Evolutionary conservation across 2,329 filamentous ascomycete species (phyloP), one percentile per base, ranked within the genome.

Genomic region (Endoconidiophora polonica): DNA sequence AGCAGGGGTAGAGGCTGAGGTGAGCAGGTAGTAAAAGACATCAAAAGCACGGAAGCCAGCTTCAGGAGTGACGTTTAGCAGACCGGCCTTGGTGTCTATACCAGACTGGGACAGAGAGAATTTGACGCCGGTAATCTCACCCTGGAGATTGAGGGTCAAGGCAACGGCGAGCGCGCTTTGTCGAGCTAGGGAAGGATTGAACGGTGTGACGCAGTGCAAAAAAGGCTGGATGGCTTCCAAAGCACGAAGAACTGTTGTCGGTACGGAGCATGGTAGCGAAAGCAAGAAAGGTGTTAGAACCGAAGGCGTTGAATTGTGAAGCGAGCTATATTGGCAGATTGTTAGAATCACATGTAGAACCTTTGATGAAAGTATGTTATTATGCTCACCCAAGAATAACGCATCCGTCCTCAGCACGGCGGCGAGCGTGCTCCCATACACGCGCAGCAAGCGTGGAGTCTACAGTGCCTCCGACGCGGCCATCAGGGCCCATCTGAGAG

Each of bases 11-110:
- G 91, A 94, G 0, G 85, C 83, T n/a, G 84, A 87, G 0, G 88
- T 93, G 40, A 96, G 73, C 1, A 98, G 77, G 59, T 95, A 96
- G 67, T 98, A 96, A 61, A 98, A 96, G 46, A 94, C 91, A 60
- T 98, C 90, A 58, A 98, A 98, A 3, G 90, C 91, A 55, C 91
- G 81, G 64, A 86, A 86, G 10, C 91, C 91, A 5, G 78, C 61
- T 60, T 94, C 79, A 0, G 79, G 65, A 0, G 91, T 85, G 14
- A 98, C 77, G 51, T 83, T 79, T 14, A 95, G 69, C 9, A 98
- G 70, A 40, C 90, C 91, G 55, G 78, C 78, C 18, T 72, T 67
- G 0, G 87, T 91, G 61, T 98, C 85, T 54, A 98, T 83, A 16
- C 91, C 91, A 2, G 86, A 83, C 38, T 86, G 83, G 0, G 90